Evolutionary conservation across 768 basidiomycete species (phyloP).

Genomic region (Pholiota microspora): DNA sequence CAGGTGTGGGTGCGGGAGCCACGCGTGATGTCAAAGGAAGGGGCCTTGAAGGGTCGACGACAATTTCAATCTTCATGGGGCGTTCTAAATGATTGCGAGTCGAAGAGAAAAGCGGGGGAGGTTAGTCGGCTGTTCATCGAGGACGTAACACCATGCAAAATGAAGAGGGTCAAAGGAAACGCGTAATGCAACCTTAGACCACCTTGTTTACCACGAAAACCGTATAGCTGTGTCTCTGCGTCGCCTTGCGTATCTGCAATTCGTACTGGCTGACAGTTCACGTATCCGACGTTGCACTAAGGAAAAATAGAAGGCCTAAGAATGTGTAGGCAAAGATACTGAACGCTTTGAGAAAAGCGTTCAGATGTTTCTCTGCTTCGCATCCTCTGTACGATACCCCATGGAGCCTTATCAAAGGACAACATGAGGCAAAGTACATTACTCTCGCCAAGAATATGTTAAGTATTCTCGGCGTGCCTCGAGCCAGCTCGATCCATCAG

Average conservation of each 20-base stretch:
- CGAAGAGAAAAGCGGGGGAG: conserved; percentile 40
- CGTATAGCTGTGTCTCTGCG: conserved; percentile 39
- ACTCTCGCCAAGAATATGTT: conserved; percentile 13
- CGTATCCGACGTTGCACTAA: conserved; percentile 6
- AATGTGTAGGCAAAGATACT: conserved; percentile 26
- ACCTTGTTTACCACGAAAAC: conserved; percentile 36
- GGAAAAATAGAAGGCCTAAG: conserved; percentile 21
- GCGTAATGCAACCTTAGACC: conserved; percentile 27
- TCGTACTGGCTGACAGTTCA: conserved; percentile 1
- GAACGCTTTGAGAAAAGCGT: conserved; percentile 18
- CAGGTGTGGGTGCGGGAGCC: conserved; percentile 61
- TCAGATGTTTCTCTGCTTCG: conserved; percentile 22
- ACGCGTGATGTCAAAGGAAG: conserved; percentile 80
- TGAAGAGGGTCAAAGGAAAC: conserved; percentile 37
- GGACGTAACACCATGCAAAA: conserved; percentile 38
- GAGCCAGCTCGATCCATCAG: conserved; percentile 27
- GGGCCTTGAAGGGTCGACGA: conserved; percentile 81
- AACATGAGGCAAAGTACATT: background rate
- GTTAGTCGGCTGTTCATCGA: conserved; percentile 48
- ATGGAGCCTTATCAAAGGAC: conserved; percentile 1
- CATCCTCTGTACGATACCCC: conserved; percentile 10
- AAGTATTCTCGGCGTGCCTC: conserved; percentile 15
- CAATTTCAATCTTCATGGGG: conserved; percentile 98
- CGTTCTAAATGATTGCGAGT: conserved; percentile 61
- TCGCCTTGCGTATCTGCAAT: conserved; percentile 5